Percentiles rank a stretch among this genome's conserved stretches.
Conservation (phyloP, 768 basidiomycete genomes). For the Steccherinum ochraceum region DNA sequence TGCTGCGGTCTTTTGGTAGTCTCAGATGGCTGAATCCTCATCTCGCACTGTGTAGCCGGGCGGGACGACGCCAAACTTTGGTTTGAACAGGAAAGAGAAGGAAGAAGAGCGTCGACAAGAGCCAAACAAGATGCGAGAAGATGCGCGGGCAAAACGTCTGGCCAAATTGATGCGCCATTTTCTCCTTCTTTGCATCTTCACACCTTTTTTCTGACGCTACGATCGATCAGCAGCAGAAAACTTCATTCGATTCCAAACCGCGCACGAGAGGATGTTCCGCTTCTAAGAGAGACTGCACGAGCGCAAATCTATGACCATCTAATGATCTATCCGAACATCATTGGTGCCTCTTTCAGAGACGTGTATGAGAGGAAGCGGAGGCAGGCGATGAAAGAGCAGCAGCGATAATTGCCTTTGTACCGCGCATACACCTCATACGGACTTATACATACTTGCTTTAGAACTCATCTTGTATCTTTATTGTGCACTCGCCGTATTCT, state of each 20-base stretch:
- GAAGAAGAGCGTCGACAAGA: conserved; percentile 70
- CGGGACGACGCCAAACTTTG: conserved; percentile 17
- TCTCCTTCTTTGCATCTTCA: no score
- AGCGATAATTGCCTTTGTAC: background rate
- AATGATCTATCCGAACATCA: conserved; percentile 42
- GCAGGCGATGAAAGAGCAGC: background rate
- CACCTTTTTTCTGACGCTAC: no score
- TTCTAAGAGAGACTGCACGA: conserved; percentile 53
- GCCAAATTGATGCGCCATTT: conserved; percentile 44
- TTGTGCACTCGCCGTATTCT: background rate
- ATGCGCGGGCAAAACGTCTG: conserved; percentile 50
- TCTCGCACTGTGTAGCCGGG: conserved; percentile 13
- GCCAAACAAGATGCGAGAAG: conserved; percentile 62
- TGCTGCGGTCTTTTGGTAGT: no score
- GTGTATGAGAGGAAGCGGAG: conserved; percentile 10
- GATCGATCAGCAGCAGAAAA: conserved; percentile 17
- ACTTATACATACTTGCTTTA: background rate
- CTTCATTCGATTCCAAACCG: conserved; percentile 20
- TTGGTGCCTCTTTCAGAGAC: conserved; percentile 21
- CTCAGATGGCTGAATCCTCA: no score
- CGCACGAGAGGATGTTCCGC: conserved; percentile 36
- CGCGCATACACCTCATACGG: background rate
- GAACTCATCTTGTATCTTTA: background rate
- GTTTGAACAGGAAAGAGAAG: conserved; percentile 44
- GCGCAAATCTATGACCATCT: conserved; percentile 45